Base-by-base conservation (phyloP, 176 grass and related monocot species). In the Hordeum marinum region DNA sequence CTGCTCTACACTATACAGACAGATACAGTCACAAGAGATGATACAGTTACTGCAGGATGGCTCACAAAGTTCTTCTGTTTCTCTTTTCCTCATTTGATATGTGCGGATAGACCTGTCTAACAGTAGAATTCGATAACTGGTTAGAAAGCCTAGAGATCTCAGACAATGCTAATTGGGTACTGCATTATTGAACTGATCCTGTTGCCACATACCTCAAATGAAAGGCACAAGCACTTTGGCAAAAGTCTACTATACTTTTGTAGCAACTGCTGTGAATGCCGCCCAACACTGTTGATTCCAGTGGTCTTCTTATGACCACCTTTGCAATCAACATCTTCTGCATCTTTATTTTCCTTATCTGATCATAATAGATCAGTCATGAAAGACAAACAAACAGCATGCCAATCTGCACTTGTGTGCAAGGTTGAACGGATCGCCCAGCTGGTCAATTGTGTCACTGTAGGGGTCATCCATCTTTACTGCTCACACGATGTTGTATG, bases 141-240 rank as follows among this genome's bases (percentile, higher is more conserved):
- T 46, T 67, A 75, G 79, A 70, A 64, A 65, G 14, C 64, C 25
- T 26, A 57, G 26, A 83, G 20, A 86, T 82, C 34, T 58, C 6
- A 74, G 59, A 50, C 84, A 87, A 79, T 66, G 21, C 43, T 78
- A 64, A 78, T 66, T 61, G 45, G 40, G 66, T 48, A 68, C 60
- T 90, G 75, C 67, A 84, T 87, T 87, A 68, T 87, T 83, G 84
- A 75, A 62, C 68, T 84, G 75, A 40, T 68, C 75, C 75, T 87
- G 57, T 60, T 87, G 80, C 57, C 48, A 29, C 20, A 50, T 64
- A 58, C 14, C 58, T 66, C 58, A 5, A 13, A 86, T 66, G 88
- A 83, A 79, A 90, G 73, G 48, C 71, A 73, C 78, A 67, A 7
- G 10, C 57, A 83, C 76, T 57, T 65, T 57, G 12, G 20, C 31